Conservation (phyloP, 371 early-diverging fungal genomes). For the Rhizopus delemar region DNA sequence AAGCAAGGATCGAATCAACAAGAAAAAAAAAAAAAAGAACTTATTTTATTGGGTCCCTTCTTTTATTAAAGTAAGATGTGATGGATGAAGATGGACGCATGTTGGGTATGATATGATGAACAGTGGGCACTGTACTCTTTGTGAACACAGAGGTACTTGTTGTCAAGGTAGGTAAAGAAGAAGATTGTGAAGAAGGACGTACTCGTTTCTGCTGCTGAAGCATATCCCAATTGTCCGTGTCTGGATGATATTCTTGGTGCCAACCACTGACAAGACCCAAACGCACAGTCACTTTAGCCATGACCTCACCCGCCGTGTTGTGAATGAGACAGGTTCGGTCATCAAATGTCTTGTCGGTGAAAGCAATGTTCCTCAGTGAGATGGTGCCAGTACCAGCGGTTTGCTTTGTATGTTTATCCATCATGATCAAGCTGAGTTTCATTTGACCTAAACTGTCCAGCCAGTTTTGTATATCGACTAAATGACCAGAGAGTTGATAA, state of each 20-base stretch:
- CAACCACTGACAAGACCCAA: conserved; percentile 47
- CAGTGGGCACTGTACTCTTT: no score
- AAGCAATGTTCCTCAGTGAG: conserved; percentile 30
- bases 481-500: conserved; percentile 41
- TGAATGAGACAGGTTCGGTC: conserved; percentile 33
- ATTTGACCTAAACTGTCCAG: conserved; percentile 27
- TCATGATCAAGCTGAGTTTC: conserved; percentile 25
- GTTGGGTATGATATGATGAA: no score
- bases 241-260: conserved; percentile 20
- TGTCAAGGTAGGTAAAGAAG: no score
- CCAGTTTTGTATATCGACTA: conserved; percentile 45
- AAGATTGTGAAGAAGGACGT: no score
- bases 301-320: conserved; percentile 20
- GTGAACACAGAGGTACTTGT: no score
- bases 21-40: no score
- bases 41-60: no score
- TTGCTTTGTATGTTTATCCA: conserved; percentile 31
- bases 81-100: no score
- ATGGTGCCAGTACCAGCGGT: conserved; percentile 33
- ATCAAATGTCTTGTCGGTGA: conserved; percentile 16
- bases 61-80: no score
- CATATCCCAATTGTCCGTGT: no score
- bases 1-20: no score
- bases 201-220: no score
- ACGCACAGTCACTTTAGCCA: conserved; percentile 39